A percentile compares a stretch with the other conserved stretches of the same genome.
These are phyloP conservation scores for Kodamaea arcana DNA, from an alignment of 1,139 yeast species.

Conservation along the genomic window DNA sequence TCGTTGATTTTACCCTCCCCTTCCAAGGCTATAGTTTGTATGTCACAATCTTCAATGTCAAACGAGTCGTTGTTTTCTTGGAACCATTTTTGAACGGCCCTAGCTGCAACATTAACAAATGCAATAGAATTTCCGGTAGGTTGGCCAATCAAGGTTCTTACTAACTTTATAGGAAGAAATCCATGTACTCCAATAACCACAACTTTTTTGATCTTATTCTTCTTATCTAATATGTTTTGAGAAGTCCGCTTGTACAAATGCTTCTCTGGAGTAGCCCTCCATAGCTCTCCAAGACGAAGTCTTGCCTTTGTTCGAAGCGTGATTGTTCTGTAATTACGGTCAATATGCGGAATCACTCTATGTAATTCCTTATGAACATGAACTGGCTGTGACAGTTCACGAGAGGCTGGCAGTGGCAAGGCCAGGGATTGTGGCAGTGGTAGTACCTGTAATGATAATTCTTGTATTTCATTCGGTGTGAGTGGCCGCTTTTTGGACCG, in stretches of 20 bases:
- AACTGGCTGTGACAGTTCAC: conserved; percentile 1
- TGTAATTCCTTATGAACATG: conserved; percentile 2
- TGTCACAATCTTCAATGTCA: conserved; percentile 19
- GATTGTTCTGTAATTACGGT: conserved; percentile 32
- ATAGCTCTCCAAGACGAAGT: conserved; percentile 30
- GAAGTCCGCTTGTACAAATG: conserved; percentile 30
- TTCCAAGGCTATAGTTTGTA: conserved; percentile 49
- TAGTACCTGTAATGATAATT: conserved; percentile 10
- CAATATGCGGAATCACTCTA: conserved; percentile 23
- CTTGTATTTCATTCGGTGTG: conserved; percentile 37
- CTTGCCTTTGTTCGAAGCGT: conserved; percentile 39
- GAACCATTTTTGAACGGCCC: conserved; percentile 40
- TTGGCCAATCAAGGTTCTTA: conserved; percentile 42
- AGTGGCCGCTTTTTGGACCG: conserved; percentile 32
- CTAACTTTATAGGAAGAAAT: conserved; percentile 51
- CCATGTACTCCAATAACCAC: conserved; percentile 50
- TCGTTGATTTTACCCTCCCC: conserved; percentile 48
- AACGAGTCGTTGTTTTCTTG: conserved; percentile 20
- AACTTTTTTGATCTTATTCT: conserved; percentile 26
- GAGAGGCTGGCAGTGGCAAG: neutral
- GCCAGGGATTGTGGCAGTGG: conserved; percentile 1
- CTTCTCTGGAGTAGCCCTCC: conserved; percentile 25
- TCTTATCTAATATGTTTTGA: conserved; percentile 14
- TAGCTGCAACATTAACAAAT: conserved; percentile 33
- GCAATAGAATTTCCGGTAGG: conserved; percentile 41